Conservation (phyloP, 345 rosid species). For the Gossypium anomalum region DNA sequence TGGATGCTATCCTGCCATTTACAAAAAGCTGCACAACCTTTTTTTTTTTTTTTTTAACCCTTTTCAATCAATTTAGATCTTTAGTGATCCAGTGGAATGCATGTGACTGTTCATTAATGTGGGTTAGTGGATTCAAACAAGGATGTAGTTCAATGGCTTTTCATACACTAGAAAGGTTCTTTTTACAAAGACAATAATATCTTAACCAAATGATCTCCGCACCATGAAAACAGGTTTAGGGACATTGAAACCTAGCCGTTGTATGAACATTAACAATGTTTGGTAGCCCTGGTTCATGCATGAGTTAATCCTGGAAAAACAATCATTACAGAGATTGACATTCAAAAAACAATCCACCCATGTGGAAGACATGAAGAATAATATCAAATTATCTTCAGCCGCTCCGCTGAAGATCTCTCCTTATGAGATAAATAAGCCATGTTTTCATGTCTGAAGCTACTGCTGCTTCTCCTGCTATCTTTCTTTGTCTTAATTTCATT, state of each 20-base stretch:
- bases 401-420: neutral
- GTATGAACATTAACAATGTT: neutral
- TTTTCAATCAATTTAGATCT: neutral
- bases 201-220: neutral
- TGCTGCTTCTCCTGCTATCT: neutral
- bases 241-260: neutral
- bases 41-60: neutral
- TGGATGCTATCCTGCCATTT: neutral
- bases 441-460: neutral
- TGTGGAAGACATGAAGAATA: slow-evolving; percentile 12
- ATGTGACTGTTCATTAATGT: neutral
- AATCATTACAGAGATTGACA: neutral
- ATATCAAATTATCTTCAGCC: neutral
- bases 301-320: neutral
- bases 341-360: slow-evolving; percentile 1
- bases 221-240: neutral
- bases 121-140: slow-evolving; percentile 1
- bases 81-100: neutral
- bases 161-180: neutral
- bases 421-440: neutral
- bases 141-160: neutral
- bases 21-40: neutral
- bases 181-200: neutral
- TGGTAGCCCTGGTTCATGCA: neutral
- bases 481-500: neutral